Evolutionary conservation across 1,284 basidiomycete species (phyloP).

Genomic region (Anthracocystis walkeri): DNA sequence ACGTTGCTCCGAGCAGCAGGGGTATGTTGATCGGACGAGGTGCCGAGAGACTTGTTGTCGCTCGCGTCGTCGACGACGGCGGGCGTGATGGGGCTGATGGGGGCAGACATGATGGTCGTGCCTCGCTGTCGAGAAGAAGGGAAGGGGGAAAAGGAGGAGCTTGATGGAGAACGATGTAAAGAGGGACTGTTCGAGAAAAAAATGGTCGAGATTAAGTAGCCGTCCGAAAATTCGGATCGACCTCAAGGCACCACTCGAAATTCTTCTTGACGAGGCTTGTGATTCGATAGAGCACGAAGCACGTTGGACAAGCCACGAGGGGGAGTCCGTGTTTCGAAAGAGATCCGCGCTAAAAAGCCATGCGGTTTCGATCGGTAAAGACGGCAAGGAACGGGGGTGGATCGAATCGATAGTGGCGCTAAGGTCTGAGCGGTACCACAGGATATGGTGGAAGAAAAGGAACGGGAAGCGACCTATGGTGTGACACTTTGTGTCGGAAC

Average conservation of each 20-base stretch:
- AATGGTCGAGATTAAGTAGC: conserved; percentile 7
- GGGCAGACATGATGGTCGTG: conserved; percentile 15
- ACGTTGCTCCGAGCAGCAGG: background rate
- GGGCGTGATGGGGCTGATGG: background rate
- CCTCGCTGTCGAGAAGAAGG: too few species aligned
- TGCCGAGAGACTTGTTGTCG: conserved; percentile 29
- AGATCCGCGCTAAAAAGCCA: conserved; percentile 12
- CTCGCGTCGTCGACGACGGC: conserved; percentile 12
- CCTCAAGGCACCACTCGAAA: too few species aligned
- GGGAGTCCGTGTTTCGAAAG: too few species aligned
- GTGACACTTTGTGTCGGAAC: background rate
- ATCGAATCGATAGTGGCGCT: background rate
- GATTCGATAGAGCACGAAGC: background rate
- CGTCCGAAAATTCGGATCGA: too few species aligned
- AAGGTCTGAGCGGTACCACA: too few species aligned
- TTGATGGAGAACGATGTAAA: background rate
- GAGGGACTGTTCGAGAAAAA: background rate
- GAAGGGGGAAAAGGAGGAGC: background rate
- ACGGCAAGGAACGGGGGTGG: conserved; percentile 1
- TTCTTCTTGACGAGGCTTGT: background rate
- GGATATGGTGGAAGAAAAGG: conserved; percentile 6
- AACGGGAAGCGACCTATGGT: conserved; percentile 1
- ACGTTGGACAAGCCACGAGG: conserved; percentile 9
- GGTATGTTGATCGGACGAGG: conserved; percentile 9
- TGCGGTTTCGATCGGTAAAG: conserved; percentile 17